A percentile compares a stretch with the other conserved stretches of the same genome.
Evolutionary conservation across 164 flowering plant genomes (phyloP).

Genomic region (Sextonia rubra): DNA sequence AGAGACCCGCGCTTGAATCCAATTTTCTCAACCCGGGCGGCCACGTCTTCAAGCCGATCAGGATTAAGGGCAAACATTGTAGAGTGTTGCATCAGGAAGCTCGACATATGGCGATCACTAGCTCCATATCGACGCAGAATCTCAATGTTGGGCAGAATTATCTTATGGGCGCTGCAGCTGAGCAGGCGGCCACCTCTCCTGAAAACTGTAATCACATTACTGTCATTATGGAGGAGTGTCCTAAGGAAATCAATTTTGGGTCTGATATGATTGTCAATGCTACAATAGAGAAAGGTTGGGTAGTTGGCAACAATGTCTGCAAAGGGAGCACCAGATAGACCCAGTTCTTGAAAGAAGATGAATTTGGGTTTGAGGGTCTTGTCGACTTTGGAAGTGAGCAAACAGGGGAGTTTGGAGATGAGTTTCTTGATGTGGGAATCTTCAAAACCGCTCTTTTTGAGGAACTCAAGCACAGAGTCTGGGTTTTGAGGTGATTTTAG

Average conservation of each 20-base stretch:
- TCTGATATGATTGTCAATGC: neutral
- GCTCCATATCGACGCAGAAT: constrained; percentile 3
- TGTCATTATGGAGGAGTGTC: neutral
- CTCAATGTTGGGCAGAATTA: constrained; percentile 1
- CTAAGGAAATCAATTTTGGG: constrained; percentile 6
- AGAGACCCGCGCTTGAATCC: constrained; percentile 2
- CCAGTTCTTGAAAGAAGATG: constrained; percentile 7
- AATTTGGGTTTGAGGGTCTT: constrained; percentile 13
- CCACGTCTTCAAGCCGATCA: neutral
- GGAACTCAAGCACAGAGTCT: neutral
- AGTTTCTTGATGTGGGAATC: constrained; percentile 11
- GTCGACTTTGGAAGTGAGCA: neutral
- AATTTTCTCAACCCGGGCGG: constrained; percentile 7
- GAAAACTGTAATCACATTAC: neutral
- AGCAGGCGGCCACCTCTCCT: neutral
- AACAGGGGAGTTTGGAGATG: neutral
- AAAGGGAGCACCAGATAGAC: constrained; percentile 8
- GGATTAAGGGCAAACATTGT: neutral
- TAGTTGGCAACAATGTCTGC: constrained; percentile 5
- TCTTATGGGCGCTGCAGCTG: neutral
- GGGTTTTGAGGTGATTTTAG: neutral
- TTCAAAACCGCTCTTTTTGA: constrained; percentile 13
- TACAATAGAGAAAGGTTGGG: neutral
- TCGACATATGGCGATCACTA: constrained; percentile 1
- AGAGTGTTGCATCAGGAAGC: neutral